Evolutionary conservation across 331 rosid species (phyloP), one percentile per base, ranked within the genome.

Genomic region (Spiraea crenata): DNA sequence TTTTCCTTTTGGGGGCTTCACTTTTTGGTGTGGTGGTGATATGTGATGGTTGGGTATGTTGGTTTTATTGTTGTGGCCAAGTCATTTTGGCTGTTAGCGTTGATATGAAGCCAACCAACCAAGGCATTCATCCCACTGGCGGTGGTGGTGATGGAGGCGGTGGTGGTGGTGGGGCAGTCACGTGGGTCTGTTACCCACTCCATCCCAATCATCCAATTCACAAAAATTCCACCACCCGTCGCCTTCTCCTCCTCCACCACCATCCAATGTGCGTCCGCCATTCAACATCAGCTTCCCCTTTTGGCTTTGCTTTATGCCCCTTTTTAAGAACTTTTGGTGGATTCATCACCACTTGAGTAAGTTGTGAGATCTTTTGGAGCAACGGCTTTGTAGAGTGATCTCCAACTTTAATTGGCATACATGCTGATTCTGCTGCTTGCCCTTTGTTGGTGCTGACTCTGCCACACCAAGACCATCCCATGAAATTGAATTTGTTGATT

Each of bases 61-160:
- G 82, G 83, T 79, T 60, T 70, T 75, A 52, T 77, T 74, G 74
- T 3, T 81, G 78, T 77, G 74, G 80, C 67, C 62, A 81, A 65
- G 60, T 81, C 76, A 7, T 80, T 80, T 92, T 86, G 95, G 92
- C 83, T 81, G 91, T 84, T 89, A 84, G 98, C 98, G 82, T 89
- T 88, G 95, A 84, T 83, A 83, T 79, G 78, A 92, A 92, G 96
- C 96, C 96, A 92, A 84, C 83, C 80, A 50, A 84, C 85, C 80
- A 50, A 79, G 81, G 84, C 41, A 82, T 81, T 25, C 31, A 25
- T 25, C 31, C 88, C 88, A 90, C 83, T 79, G 79, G 77, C 68
- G 73, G 54, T 55, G 65, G 67, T 63, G 54, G 64, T 39, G 15
- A 61, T 25, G 80, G 67, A 60, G 81, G 64, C 76, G 70, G 73